Evolutionary conservation across 2,329 filamentous ascomycete genomes (phyloP).

Genomic region (Amylocarpus encephaloides): DNA sequence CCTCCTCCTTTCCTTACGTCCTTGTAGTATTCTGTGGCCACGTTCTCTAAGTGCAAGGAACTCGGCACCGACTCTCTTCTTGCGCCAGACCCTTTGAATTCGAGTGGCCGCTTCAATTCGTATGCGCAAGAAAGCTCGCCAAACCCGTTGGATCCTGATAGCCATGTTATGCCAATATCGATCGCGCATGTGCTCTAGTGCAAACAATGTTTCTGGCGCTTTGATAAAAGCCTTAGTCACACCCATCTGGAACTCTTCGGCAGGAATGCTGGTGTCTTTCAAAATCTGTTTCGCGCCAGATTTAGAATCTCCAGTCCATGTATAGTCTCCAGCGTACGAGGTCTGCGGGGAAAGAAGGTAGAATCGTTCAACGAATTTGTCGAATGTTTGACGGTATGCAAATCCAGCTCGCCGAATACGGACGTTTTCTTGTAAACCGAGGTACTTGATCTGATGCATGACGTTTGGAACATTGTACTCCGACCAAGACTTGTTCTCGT

Average conservation of each 20-base stretch:
- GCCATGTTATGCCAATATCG: constrained; percentile 99
- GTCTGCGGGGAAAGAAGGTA: constrained; percentile 91
- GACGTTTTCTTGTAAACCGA: constrained; percentile 98
- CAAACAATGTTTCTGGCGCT: constrained; percentile 92
- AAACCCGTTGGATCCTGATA: constrained; percentile 91
- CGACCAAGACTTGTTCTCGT: constrained; percentile 93
- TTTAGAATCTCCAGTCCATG: constrained; percentile 83
- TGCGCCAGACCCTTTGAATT: constrained; percentile 93
- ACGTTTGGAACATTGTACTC: constrained; percentile 93
- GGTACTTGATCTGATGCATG: constrained; percentile 96
- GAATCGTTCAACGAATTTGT: constrained; percentile 97
- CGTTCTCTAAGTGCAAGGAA: constrained; percentile 83
- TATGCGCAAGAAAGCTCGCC: constrained; percentile 93
- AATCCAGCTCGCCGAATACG: constrained; percentile 94
- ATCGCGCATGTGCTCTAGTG: constrained; percentile 94
- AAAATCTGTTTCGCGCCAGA: constrained; percentile 87
- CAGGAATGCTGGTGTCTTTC: constrained; percentile 91
- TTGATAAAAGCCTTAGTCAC: constrained; percentile 98
- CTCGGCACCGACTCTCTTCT: constrained; percentile 84
- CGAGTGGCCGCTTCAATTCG: constrained; percentile 85
- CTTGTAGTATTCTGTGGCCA: constrained; percentile 73
- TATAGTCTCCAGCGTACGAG: constrained; percentile 95
- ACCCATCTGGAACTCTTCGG: constrained; percentile 95
- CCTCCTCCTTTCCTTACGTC: constrained; percentile 82
- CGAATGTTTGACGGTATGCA: constrained; percentile 92